Evolutionary conservation across 2,329 filamentous ascomycete genomes (phyloP).

Genomic region (Diaporthe destruens): DNA sequence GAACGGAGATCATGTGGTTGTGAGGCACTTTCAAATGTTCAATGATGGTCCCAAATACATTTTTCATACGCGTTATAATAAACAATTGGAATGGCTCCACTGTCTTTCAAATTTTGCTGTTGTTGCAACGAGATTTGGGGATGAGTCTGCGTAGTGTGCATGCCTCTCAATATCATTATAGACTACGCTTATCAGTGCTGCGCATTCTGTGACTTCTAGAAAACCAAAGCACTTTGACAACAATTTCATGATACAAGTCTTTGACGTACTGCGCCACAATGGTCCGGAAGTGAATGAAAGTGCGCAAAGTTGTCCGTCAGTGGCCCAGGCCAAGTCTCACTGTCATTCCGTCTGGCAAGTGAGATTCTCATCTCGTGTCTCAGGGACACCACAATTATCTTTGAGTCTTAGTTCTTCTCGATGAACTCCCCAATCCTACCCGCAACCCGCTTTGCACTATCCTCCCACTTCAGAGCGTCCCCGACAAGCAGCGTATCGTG

Average conservation of each 20-base stretch:
- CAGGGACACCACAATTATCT: too few relatives aligned
- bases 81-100: too few relatives aligned
- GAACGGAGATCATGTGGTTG: too few relatives aligned
- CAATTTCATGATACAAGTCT: background rate
- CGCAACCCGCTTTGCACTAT: conserved; percentile 36
- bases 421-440: conserved; percentile 34
- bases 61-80: background rate
- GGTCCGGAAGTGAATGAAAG: background rate
- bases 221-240: background rate
- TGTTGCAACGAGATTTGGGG: too few relatives aligned
- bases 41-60: fast-evolving
- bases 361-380: background rate
- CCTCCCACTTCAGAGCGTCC: conserved; percentile 54
- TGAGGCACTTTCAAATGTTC: background rate
- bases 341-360: too few relatives aligned
- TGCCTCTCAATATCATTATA: background rate
- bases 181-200: background rate
- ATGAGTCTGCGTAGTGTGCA: background rate
- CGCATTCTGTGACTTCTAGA: too few relatives aligned
- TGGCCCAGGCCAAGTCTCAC: too few relatives aligned
- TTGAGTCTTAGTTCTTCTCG: background rate
- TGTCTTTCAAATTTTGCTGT: background rate
- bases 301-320: background rate
- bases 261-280: background rate
- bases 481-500: conserved; percentile 60